Evolutionary conservation across 768 basidiomycete species (phyloP), one percentile per base, ranked within the genome.

Genomic region (Hydnum rufescens): DNA sequence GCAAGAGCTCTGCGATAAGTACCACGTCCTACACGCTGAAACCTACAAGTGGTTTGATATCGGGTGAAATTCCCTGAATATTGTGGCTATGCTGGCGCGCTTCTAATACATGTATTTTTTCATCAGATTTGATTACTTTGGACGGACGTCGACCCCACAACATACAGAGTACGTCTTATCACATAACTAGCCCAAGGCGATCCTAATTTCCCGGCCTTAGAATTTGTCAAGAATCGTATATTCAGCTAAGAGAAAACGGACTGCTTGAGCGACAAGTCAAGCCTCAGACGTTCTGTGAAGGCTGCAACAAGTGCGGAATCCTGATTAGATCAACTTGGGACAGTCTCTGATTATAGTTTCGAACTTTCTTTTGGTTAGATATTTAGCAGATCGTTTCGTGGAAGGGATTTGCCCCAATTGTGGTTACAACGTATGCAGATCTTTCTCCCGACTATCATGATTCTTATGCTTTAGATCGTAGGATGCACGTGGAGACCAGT

Each of bases 21-120:
- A 96, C 64, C 68, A 92, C 60, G 70, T 72, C 18, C 69, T 96
- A 16, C 95, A 97, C 58, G 79, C 77, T 57, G 86, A 88, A 58
- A 88, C 90, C 3, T 99, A 97, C 67, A 74, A 87, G 60, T 97
- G 95, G 95, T 99, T 97, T 67, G 83, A 96, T 57, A 86, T 99
- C 48, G 82, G 82, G 86, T 82, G 64, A 52, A 74, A 57, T 18
- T 23, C 48, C 4, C 42, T 52, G 25, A 16, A 36, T 28, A 3
- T 19, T 39, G n/a, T 42, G 50, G n/a, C 23, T 46, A 43, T 30
- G 49, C 22, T 6, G 16, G n/a, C 42, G 6, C 18, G 43, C 26
- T 42, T 32, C 5, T 26, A 28, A 5, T 26, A 26, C 18, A 32
- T n/a, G 23, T 23, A 53, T 46, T 50, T 44, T 30, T 42, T 32